Conservation (phyloP, 2,329 filamentous ascomycete species). For the Biscogniauxia mediterranea region DNA sequence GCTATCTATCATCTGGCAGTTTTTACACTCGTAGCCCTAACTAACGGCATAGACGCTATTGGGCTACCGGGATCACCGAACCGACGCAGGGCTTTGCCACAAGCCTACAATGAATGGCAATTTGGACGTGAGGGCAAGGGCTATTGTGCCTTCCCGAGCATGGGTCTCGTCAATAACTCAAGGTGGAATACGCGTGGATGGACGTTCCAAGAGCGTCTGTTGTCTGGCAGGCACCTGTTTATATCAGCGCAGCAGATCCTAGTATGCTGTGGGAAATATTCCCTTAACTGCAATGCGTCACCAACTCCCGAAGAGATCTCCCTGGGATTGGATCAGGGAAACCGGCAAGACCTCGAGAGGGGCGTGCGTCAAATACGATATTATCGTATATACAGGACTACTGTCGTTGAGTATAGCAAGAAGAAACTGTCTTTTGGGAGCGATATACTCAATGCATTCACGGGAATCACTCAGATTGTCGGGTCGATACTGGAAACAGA, state of each 20-base stretch:
- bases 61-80: conserved; percentile 3
- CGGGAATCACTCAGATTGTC: conserved; percentile 4
- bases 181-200: conserved; percentile 3
- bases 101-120: background rate
- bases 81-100: background rate
- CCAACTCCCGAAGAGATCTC: background rate
- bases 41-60: conserved; percentile 4
- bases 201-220: conserved; percentile 1
- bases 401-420: background rate
- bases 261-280: background rate
- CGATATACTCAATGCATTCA: conserved; percentile 3
- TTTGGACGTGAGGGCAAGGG: background rate
- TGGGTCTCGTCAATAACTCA: background rate
- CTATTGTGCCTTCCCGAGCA: background rate
- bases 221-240: background rate
- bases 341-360: background rate
- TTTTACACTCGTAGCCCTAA: conserved; percentile 6
- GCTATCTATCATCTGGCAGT: conserved; percentile 8
- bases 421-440: background rate
- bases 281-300: background rate
- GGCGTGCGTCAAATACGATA: conserved; percentile 1
- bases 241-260: background rate
- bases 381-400: background rate
- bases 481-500: conserved; percentile 1
- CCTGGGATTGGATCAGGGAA: background rate